A percentile compares a stretch with the other conserved stretches of the same genome.
These are phyloP conservation scores for Geum urbanum DNA, from an alignment of 306 rosid species.

Conservation along the genomic window DNA sequence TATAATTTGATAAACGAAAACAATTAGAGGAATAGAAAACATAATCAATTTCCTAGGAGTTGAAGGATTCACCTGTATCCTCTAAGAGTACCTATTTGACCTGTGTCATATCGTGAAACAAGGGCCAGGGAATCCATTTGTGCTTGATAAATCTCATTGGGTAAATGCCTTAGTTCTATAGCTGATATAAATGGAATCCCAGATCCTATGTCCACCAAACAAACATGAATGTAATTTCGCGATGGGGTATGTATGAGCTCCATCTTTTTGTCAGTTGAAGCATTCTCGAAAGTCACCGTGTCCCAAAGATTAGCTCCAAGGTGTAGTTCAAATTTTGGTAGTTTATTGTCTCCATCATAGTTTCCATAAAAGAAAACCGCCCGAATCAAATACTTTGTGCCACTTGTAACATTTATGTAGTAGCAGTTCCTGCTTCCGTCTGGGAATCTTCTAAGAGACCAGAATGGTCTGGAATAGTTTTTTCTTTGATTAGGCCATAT, in stretches of 20 bases:
- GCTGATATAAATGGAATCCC: constrained; percentile 26
- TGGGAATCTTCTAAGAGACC: constrained; percentile 37
- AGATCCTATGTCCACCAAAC: constrained; percentile 12
- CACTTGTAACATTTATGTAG: constrained; percentile 14
- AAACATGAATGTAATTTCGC: neutral
- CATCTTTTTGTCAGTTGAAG: neutral
- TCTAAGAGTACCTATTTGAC: constrained; percentile 3
- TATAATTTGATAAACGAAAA: neutral
- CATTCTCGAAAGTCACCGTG: neutral
- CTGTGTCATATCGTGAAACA: constrained; percentile 1
- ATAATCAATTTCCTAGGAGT: neutral
- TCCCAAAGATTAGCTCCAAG: constrained; percentile 29
- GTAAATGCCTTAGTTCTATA: constrained; percentile 22
- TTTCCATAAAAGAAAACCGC: constrained; percentile 33
- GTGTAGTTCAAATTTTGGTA: constrained; percentile 19
- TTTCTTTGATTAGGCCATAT: neutral
- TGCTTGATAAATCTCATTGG: neutral
- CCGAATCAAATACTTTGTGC: constrained; percentile 26
- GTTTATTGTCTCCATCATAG: constrained; percentile 19
- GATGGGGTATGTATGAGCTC: constrained; percentile 2
- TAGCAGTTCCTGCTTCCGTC: constrained; percentile 40
- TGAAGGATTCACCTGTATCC: neutral
- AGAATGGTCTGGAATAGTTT: neutral
- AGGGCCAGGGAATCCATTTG: constrained; percentile 10
- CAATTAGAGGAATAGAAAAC: neutral